Evolutionary conservation across 176 grass and related monocot genomes (phyloP).

Genomic region (Bonia amplexicaulis): DNA sequence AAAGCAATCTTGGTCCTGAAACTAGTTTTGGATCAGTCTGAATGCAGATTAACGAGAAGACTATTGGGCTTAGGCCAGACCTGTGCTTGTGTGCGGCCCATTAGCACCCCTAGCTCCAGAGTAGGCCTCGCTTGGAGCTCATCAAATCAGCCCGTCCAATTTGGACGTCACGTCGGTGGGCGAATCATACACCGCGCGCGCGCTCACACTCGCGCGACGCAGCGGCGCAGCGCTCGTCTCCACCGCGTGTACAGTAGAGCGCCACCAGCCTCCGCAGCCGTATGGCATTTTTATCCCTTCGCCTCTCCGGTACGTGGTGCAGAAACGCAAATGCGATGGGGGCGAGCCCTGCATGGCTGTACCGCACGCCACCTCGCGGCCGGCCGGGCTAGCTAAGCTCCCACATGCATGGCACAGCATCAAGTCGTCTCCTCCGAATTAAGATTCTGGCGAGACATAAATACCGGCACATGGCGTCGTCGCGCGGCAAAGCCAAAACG

Average conservation of each 20-base stretch:
- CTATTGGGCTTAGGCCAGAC: too few relatives aligned
- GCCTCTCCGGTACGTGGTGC: neutral
- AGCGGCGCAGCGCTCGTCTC: too few relatives aligned
- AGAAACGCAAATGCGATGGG: neutral
- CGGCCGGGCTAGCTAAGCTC: neutral
- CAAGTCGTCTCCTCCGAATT: slow-evolving; percentile 4
- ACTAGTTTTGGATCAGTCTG: too few relatives aligned
- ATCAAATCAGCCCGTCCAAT: neutral
- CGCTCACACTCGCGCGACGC: too few relatives aligned
- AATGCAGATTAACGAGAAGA: too few relatives aligned
- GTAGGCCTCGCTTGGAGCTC: too few relatives aligned
- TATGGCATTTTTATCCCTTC: neutral
- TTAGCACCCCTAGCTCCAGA: too few relatives aligned
- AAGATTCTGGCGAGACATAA: slow-evolving; percentile 27
- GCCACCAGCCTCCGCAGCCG: neutral
- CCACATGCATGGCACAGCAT: neutral
- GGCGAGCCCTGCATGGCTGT: too few relatives aligned
- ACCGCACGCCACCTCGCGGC: too few relatives aligned
- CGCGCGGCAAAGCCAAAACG: neutral
- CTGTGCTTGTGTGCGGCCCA: too few relatives aligned
- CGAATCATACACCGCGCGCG: neutral
- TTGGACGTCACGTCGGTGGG: neutral
- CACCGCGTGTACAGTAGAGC: neutral
- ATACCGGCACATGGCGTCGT: slow-evolving; percentile 35
- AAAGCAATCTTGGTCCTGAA: too few relatives aligned